Percentiles rank a stretch among this genome's conserved stretches.
phyloP scores from a whole-genome alignment of 257 asterid genomes.

The Handroanthus guayacan region DNA sequence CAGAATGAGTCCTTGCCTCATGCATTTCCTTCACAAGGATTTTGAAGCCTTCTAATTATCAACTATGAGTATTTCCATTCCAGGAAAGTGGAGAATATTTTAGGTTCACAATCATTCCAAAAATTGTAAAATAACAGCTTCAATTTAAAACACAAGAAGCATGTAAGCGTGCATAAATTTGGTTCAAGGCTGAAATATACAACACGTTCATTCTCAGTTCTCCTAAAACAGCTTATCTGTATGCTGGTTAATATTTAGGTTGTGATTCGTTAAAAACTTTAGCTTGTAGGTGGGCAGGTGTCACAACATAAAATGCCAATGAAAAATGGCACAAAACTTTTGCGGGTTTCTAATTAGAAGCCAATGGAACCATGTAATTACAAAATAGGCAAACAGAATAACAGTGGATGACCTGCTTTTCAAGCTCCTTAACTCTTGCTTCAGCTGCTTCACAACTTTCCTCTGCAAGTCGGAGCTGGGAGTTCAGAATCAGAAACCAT shows the following conservation, averaged over 20 bases:
- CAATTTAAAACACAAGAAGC: conserved; percentile 18
- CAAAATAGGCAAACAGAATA: conserved; percentile 24
- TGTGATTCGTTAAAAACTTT: conserved; percentile 9
- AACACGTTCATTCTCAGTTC: conserved; percentile 13
- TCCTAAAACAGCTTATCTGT: neutral
- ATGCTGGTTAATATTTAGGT: neutral
- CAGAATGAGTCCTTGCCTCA: conserved; percentile 7
- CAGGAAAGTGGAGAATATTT: neutral
- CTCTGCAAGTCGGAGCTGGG: conserved; percentile 85
- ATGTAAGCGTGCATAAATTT: neutral
- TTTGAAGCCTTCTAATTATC: conserved; percentile 8
- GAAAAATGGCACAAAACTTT: conserved; percentile 18
- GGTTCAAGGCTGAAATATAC: conserved; percentile 13
- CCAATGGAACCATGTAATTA: conserved; percentile 18
- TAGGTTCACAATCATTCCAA: neutral
- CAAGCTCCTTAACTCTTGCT: conserved; percentile 95
- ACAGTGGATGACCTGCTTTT: conserved; percentile 74
- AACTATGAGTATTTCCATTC: neutral
- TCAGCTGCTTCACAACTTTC: conserved; percentile 78
- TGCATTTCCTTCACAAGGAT: neutral
- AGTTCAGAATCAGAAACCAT: conserved; percentile 38
- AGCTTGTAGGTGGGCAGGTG: no score
- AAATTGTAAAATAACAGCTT: conserved; percentile 14
- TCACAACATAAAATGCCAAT: conserved; percentile 1
- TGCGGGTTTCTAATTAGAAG: conserved; percentile 30